A percentile compares a stretch with the other conserved stretches of the same genome.
Evolutionary conservation across 2,329 filamentous ascomycete species (phyloP).

Genomic region (Penicillium sp.): DNA sequence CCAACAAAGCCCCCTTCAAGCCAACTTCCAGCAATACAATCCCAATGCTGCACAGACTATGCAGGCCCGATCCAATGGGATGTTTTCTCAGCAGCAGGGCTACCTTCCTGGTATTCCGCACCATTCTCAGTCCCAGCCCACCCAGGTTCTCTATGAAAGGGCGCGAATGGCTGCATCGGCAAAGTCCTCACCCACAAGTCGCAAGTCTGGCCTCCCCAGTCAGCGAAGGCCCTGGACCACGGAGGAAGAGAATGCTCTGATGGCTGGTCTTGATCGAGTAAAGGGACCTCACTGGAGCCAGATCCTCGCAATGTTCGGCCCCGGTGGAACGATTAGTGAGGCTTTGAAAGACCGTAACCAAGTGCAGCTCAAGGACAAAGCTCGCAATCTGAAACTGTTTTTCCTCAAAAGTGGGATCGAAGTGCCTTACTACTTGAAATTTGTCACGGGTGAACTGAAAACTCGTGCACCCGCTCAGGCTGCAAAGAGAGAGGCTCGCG

Average conservation of each 20-base stretch:
- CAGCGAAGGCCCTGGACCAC: constrained; percentile 81
- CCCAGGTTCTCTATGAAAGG: constrained; percentile 61
- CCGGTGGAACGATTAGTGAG: constrained; percentile 77
- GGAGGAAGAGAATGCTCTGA: constrained; percentile 86
- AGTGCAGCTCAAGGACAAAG: constrained; percentile 91
- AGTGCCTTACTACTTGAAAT: constrained; percentile 84
- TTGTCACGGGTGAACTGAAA: constrained; percentile 87
- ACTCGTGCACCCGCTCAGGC: constrained; percentile 73
- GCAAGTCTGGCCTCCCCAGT: constrained; percentile 57
- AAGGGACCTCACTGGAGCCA: constrained; percentile 94
- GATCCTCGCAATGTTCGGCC: constrained; percentile 81
- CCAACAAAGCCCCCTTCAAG: constrained; percentile 45
- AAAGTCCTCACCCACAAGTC: constrained; percentile 58
- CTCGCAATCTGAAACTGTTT: constrained; percentile 85
- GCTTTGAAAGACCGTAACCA: constrained; percentile 87
- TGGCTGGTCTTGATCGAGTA: constrained; percentile 85
- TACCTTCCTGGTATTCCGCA: constrained; percentile 52
- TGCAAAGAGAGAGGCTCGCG: constrained; percentile 54
- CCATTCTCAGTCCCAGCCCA: constrained; percentile 54
- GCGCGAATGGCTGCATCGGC: constrained; percentile 60
- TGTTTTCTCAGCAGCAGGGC: constrained; percentile 46
- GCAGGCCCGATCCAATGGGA: constrained; percentile 37
- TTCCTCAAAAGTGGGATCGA: constrained; percentile 91
- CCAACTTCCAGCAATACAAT: constrained; percentile 48
- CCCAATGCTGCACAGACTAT: constrained; percentile 36